Evolutionary conservation across 2,329 filamentous ascomycete genomes (phyloP), one percentile per base, ranked within the genome.

Genomic region (Lasiodiplodia sp.): DNA sequence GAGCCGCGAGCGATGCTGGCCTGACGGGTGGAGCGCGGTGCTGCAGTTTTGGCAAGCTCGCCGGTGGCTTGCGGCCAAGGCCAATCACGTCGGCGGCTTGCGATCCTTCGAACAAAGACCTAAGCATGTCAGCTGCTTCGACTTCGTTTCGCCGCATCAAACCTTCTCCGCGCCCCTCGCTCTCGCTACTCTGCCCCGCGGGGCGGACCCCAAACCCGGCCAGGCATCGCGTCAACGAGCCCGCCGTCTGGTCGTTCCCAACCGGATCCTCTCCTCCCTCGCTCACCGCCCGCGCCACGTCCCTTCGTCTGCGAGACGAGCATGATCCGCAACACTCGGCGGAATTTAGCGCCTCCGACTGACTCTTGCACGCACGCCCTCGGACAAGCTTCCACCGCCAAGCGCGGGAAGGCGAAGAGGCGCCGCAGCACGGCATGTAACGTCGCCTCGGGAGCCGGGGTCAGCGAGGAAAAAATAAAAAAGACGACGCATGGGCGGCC

Each of bases 381-480:
- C 60, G 40, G 44, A 52, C 60, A 64, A 64, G 60, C 60, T 64
- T 53, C 60, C 60, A 53, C 31, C 60, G 60, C 60, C 60, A 64
- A 64, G 60, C n/a, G 47, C 60, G 60, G 44, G 60, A 52, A 8
- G n/a, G 58, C 58, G 40, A 49, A 63, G 40, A 52, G 60, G 60
- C 60, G 60, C 58, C 58, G 58, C 58, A 18, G 38, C 58, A 44
- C 18, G 23, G 12, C 60, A 64, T 64, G 60, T 64, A 64, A 64
- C 60, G 60, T 64, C 47, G 60, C 44, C 16, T 51, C 38, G 4
- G 56, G 21, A 14, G 47, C 25, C 60, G 25, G 58, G 44, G 60
- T 52, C 40, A 49, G 40, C 40, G 58, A 28, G 34, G 11, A 31
- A 62, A 44, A 34, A 31, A 44, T 4, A 16, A 28, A 31, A 23